Conservation (phyloP, 2,329 filamentous ascomycete genomes). For the Dryadomyces sulphureus region DNA sequence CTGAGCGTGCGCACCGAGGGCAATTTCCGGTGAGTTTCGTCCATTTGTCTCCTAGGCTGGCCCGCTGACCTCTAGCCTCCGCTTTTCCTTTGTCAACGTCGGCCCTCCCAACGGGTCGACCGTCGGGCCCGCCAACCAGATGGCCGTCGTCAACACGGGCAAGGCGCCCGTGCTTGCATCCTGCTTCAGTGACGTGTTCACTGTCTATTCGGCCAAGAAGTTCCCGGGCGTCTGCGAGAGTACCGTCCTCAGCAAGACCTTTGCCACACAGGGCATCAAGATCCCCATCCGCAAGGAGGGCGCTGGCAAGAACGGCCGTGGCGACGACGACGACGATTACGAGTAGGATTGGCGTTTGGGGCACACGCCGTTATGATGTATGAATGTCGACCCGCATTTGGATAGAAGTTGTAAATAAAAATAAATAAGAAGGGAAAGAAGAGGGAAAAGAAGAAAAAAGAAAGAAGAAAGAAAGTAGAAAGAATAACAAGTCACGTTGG, state of each 20-base stretch:
- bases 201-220: constrained; percentile 93
- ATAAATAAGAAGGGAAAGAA: too few species aligned
- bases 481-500: neutral
- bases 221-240: constrained; percentile 96
- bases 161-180: constrained; percentile 71
- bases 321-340: constrained; percentile 32
- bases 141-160: constrained; percentile 50
- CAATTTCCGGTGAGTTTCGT: constrained; percentile 55
- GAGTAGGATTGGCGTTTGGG: neutral
- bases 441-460: too few species aligned
- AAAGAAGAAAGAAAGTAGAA: too few species aligned
- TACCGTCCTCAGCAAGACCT: constrained; percentile 79
- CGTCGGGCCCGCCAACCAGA: constrained; percentile 22
- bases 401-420: too few species aligned
- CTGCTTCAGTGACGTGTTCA: constrained; percentile 77
- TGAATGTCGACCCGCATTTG: too few species aligned
- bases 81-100: constrained; percentile 73
- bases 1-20: constrained; percentile 89
- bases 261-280: constrained; percentile 88
- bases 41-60: constrained; percentile 6
- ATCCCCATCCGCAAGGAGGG: constrained; percentile 91
- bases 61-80: constrained; percentile 31
- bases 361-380: too few species aligned
- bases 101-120: constrained; percentile 31
- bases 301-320: constrained; percentile 31